Evolutionary conservation across 75 land plant genomes (phyloP).

Genomic region (Selaginella tamariscina): DNA sequence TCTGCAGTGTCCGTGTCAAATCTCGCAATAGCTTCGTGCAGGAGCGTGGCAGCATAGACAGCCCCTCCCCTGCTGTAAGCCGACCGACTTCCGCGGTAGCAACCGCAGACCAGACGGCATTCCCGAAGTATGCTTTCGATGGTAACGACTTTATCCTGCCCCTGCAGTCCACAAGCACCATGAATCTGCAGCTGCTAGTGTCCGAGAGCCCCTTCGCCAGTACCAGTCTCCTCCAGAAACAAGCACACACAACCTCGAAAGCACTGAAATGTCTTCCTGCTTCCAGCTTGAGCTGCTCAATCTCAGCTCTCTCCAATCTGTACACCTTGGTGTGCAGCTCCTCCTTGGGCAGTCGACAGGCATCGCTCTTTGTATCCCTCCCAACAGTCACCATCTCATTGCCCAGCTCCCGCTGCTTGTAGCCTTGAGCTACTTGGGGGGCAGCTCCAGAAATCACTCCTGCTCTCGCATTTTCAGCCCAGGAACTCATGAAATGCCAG

Average conservation of each 20-base stretch:
- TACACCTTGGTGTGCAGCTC: background rate
- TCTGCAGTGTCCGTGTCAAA: background rate
- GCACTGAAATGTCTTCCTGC: background rate
- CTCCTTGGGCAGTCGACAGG: too few species aligned
- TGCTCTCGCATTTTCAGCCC: background rate
- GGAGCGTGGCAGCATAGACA: background rate
- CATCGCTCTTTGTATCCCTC: background rate
- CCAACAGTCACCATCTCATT: background rate
- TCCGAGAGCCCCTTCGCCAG: background rate
- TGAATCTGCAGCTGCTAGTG: background rate
- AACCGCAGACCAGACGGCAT: background rate
- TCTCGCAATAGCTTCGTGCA: background rate
- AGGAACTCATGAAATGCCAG: conserved; percentile 4
- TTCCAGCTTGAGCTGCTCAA: background rate
- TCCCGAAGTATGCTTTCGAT: background rate
- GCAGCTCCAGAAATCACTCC: background rate
- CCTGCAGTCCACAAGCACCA: background rate
- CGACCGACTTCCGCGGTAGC: background rate
- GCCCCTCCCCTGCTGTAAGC: background rate
- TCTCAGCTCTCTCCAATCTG: background rate
- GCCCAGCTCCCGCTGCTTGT: background rate
- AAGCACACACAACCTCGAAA: background rate
- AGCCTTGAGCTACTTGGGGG: background rate
- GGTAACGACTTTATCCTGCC: background rate
- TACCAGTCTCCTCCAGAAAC: background rate